phyloP scores from a whole-genome alignment of 2,329 filamentous ascomycete genomes.

The Exophiala phaeomuriformis region DNA sequence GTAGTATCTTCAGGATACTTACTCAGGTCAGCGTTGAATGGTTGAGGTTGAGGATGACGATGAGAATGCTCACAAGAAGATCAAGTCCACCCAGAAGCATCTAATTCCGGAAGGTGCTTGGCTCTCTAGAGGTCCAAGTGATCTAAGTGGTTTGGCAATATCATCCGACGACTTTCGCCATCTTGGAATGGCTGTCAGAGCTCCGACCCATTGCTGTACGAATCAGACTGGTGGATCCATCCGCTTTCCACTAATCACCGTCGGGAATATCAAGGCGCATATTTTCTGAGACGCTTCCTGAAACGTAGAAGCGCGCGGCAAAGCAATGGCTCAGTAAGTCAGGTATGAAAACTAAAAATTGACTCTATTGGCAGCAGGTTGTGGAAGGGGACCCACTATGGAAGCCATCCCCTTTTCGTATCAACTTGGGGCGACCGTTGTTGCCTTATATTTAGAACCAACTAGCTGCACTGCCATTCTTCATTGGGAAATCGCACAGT shows the following conservation, averaged over 20 bases:
- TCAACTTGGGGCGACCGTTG: no score
- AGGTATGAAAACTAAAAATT: no score
- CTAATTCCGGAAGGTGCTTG: conserved; percentile 2
- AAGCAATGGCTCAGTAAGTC: no score
- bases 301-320: not conserved
- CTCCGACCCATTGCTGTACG: not conserved
- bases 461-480: no score
- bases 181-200: not conserved
- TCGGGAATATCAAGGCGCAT: conserved; percentile 1
- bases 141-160: conserved; percentile 1
- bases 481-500: no score
- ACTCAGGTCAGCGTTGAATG: conserved; percentile 2
- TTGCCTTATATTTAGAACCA: no score
- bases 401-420: no score
- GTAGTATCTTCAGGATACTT: conserved; percentile 2
- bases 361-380: no score
- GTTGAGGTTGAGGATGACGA: conserved; percentile 1
- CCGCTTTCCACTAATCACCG: conserved; percentile 1
- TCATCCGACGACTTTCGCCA: conserved; percentile 5
- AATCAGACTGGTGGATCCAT: conserved; percentile 3
- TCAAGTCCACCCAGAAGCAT: conserved; percentile 2
- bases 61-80: conserved; percentile 3
- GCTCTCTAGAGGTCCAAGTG: not conserved
- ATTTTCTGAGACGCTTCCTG: not conserved
- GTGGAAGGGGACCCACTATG: no score